Base-by-base conservation (phyloP, 192 early-diverging fungal genomes). In the Backusella macrospora region DNA sequence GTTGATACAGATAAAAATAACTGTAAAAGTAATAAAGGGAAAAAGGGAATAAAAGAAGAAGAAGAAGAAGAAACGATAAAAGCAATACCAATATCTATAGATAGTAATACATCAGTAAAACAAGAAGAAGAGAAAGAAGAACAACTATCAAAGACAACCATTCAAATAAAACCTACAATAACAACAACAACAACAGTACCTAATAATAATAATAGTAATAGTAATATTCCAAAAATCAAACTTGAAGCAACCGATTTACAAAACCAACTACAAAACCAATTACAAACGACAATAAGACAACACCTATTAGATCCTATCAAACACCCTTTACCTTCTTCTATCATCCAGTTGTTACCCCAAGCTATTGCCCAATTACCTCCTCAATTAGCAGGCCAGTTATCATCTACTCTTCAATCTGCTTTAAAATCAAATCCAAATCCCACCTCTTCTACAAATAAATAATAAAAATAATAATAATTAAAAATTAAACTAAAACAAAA, bases 221-320 rank as follows among this genome's bases (percentile, higher is more conserved):
- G 21, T 43, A 38, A 39, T 21, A 26, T 23, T 23, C 9, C 37
- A 14, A 44, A 8, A 9, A 55, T 39, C 59, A 62, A 42, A 26
- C n/a, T 68, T 21, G 43, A 43, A 12, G 18, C 16, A 13, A 44
- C 66, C 21, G 21, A 42, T 14, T 14, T 40, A n/a, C 46, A 71
- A 29, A 71, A 47, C 34, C 72, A 78, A 29, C 38, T 78, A 37
- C 77, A 74, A 63, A 45, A 70, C 14, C 77, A 78, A 42, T 40
- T 78, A 45, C 77, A 78, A 74, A 69, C 63, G 37, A 78, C 77
- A 62, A 78, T 78, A 44, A 73, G 77, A 46, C 77, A 78, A 26
- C 72, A 78, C 18, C 52, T 78, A 38, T 48, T 74, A 1, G 72
- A 78, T 65, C 77, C 77, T 43, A 62, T 74, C n/a, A 55, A 52